Conservation (phyloP, 352 stramenopile species). For the Nothophytophthora sp. region DNA sequence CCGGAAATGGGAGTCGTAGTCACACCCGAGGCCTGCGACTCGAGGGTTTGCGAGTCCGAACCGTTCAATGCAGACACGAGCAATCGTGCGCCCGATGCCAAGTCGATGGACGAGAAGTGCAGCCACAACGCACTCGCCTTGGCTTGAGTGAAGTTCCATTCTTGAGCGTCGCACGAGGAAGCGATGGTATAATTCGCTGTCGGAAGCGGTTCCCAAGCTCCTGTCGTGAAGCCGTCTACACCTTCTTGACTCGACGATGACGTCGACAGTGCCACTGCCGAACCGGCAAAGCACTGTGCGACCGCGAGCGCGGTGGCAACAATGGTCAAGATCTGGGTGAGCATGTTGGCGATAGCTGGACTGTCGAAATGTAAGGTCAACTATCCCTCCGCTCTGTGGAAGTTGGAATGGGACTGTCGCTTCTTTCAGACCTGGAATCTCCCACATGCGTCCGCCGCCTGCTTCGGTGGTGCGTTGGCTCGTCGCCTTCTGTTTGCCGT, state of each 20-base stretch:
- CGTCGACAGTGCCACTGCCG: background rate
- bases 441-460: no score
- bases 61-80: constrained; percentile 38
- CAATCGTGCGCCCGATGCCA: constrained; percentile 37
- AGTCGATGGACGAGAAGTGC: constrained; percentile 31
- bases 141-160: constrained; percentile 52
- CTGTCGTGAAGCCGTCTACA: constrained; percentile 40
- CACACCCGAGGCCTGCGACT: constrained; percentile 22
- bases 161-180: constrained; percentile 36
- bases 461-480: no score
- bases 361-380: background rate
- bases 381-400: background rate
- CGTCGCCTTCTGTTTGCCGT: no score
- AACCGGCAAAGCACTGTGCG: background rate
- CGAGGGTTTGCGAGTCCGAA: constrained; percentile 24
- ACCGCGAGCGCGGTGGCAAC: background rate
- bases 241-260: constrained; percentile 18
- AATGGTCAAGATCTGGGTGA: constrained; percentile 1
- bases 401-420: constrained; percentile 7
- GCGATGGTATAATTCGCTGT: constrained; percentile 36
- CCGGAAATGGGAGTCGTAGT: constrained; percentile 33
- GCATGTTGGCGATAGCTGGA: no score
- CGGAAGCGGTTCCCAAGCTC: constrained; percentile 32
- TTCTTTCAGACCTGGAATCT: no score
- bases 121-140: constrained; percentile 43